Conservation (phyloP, 1,284 basidiomycete species). For the Moesziomyces globuligerus region DNA sequence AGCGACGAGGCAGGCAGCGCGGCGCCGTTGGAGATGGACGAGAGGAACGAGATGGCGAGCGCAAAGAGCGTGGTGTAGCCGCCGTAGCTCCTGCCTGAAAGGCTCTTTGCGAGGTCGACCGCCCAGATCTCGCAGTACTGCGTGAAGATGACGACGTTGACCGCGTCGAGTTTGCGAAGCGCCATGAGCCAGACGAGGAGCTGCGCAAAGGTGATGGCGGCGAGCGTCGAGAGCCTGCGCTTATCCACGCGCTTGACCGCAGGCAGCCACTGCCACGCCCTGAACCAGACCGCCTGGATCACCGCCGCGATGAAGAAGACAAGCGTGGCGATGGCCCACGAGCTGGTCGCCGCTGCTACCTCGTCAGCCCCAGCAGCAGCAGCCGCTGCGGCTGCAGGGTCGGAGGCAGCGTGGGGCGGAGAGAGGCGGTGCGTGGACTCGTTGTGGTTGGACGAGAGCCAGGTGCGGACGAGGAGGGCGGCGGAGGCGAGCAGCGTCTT, state of each 20-base stretch:
- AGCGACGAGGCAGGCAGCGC: constrained; percentile 4
- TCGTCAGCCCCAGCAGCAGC: too few relatives aligned
- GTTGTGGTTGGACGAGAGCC: constrained; percentile 56
- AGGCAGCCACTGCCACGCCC: constrained; percentile 61
- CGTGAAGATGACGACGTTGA: constrained; percentile 62
- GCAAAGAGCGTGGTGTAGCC: constrained; percentile 55
- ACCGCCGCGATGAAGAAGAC: constrained; percentile 54
- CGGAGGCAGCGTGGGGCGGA: neutral
- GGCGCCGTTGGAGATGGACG: constrained; percentile 32
- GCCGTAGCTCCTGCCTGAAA: constrained; percentile 47
- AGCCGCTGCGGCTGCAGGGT: neutral
- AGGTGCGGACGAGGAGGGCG: constrained; percentile 60
- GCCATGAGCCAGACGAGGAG: constrained; percentile 62
- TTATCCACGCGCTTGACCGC: constrained; percentile 41
- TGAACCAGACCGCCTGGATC: constrained; percentile 51
- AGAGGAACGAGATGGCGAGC: constrained; percentile 49
- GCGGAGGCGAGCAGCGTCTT: constrained; percentile 64
- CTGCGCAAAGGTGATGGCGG: constrained; percentile 49
- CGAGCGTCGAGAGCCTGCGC: constrained; percentile 47
- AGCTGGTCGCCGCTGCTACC: constrained; percentile 21
- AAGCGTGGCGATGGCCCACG: constrained; percentile 60
- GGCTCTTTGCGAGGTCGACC: constrained; percentile 51
- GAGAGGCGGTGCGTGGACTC: constrained; percentile 35
- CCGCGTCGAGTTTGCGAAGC: constrained; percentile 55
- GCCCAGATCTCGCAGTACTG: constrained; percentile 67